Evolutionary conservation across 345 rosid species (phyloP), one percentile per base, ranked within the genome.

Genomic region (Balakata baccata): DNA sequence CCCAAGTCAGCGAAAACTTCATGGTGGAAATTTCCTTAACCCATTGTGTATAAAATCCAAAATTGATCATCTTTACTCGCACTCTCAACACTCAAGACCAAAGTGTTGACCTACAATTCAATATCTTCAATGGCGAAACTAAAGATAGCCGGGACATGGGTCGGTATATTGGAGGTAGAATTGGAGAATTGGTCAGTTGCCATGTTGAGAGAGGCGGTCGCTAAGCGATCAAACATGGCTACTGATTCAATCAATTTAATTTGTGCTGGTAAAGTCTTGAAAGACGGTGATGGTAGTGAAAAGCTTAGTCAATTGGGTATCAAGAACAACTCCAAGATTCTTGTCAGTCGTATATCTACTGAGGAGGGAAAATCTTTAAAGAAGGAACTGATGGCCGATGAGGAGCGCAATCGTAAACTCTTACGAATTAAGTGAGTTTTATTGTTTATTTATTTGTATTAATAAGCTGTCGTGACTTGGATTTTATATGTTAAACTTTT

Each of bases 71-170:
- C 52, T 70, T 41, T 11, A 1, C 52, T 70, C 38, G 37, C 34
- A 20, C 29, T 57, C 34, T 57, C 60, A 7, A 18, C 11, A 52
- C 7, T 14, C 4, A 52, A 52, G n/a, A 63, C 25, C 56, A 45
- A 43, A 43, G 7, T 43, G 47, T 6, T 17, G 20, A 1, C 20
- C n/a, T 52, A 9, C 23, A 18, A 54, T 54, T 54, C 38, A 11
- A 53, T n/a, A 25, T 53, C 63, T 69, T 53, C 77, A 50, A 84
- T 86, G 96, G 87, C 86, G 78, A 92, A 90, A 81, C 81, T 94
- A 72, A 94, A 87, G 86, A 83, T 94, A 25, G 99, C 90, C n/a
- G 98, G 98, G 49, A 85, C 86, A 22, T 92, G 98, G 98, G 81
- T 83, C 0, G 99, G 98, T 51, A 72, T 86, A 11, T n/a, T 92